phyloP scores from a whole-genome alignment of 2,329 filamentous ascomycete genomes.

The Colletotrichum truncatum region DNA sequence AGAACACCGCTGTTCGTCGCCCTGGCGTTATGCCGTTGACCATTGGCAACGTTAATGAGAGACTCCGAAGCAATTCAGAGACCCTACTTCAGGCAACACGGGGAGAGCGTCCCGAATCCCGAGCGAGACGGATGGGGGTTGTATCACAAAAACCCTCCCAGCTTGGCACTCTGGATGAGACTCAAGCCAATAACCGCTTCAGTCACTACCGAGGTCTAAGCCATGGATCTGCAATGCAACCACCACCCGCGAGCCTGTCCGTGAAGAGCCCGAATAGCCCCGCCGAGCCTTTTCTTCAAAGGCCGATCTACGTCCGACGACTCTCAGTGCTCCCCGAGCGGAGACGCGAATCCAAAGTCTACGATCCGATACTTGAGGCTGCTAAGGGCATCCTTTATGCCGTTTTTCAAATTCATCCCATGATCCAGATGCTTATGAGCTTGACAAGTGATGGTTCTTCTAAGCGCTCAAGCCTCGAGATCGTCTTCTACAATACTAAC shows the following conservation, averaged over 20 bases:
- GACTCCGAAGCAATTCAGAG: slow-evolving; percentile 73
- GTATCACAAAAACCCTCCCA: slow-evolving; percentile 69
- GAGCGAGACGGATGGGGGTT: slow-evolving; percentile 71
- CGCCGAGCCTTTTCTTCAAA: slow-evolving; percentile 64
- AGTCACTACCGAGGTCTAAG: slow-evolving; percentile 74
- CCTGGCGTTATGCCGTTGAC: slow-evolving; percentile 78
- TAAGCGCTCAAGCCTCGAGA: slow-evolving; percentile 71
- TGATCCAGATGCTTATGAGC: slow-evolving; percentile 72
- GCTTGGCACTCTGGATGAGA: slow-evolving; percentile 70
- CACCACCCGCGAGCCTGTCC: slow-evolving; percentile 47
- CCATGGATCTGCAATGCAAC: slow-evolving; percentile 75
- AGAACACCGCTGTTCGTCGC: slow-evolving; percentile 70
- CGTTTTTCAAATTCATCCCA: slow-evolving; percentile 74
- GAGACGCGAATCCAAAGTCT: slow-evolving; percentile 67
- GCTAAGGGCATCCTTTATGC: slow-evolving; percentile 74
- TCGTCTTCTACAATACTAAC: slow-evolving; percentile 74
- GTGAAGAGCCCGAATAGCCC: slow-evolving; percentile 67
- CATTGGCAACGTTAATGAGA: slow-evolving; percentile 75
- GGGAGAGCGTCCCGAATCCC: slow-evolving; percentile 61
- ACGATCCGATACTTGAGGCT: slow-evolving; percentile 70
- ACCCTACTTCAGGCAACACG: slow-evolving; percentile 60
- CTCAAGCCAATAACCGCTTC: slow-evolving; percentile 69
- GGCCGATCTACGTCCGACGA: slow-evolving; percentile 70
- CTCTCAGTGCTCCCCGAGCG: slow-evolving; percentile 72
- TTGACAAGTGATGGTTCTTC: slow-evolving; percentile 68